Evolutionary conservation across 225 moss, liverwort and hornwort species (phyloP).

Genomic region (Straminergon stramineum): DNA sequence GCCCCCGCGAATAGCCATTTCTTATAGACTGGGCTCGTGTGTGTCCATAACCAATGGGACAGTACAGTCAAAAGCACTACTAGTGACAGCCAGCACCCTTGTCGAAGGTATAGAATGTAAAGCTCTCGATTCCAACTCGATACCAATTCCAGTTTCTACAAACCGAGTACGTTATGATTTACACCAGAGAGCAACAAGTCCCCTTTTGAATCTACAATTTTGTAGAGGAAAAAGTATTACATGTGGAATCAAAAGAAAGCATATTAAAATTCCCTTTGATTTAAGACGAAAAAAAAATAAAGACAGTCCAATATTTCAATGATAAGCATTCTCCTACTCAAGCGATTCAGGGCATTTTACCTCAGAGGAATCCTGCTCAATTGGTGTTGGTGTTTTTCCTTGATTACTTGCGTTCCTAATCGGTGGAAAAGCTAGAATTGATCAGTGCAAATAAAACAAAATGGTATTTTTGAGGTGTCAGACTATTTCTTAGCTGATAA

Average conservation of each 20-base stretch:
- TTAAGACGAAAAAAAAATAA: neutral
- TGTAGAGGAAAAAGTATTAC: neutral
- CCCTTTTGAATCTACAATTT: neutral
- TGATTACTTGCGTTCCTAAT: conserved; percentile 10
- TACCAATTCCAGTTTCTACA: neutral
- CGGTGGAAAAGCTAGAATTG: neutral
- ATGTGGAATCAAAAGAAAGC: neutral
- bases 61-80: neutral
- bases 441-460: neutral
- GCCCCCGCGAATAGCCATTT: conserved; percentile 17
- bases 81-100: conserved; percentile 4
- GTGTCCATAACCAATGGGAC: conserved; percentile 21
- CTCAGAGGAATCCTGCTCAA: neutral
- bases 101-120: neutral
- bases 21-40: neutral
- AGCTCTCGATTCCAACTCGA: neutral
- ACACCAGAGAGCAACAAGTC: neutral
- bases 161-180: neutral
- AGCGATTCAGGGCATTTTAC: neutral
- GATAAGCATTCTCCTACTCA: neutral
- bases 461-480: neutral
- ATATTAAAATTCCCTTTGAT: neutral
- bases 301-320: neutral
- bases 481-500: neutral
- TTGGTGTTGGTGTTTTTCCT: neutral